Evolutionary conservation across 2,329 filamentous ascomycete species (phyloP), one percentile per base, ranked within the genome.

Genomic region (Sporothrix protearum): DNA sequence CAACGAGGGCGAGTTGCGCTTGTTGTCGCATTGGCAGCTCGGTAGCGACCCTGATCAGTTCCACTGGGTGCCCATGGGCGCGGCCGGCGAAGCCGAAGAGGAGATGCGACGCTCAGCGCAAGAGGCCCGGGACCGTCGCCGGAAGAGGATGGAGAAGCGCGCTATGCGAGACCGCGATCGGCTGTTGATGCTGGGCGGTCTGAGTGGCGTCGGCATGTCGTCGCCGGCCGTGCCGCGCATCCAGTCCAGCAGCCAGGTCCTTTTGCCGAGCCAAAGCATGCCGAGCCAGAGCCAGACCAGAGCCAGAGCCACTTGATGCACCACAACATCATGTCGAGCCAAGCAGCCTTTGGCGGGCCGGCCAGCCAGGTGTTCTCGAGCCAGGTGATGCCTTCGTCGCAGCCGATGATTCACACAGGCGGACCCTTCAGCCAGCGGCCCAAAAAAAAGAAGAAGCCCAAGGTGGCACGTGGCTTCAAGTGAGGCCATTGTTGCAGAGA

Each of bases 391-490:
- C 42, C 63, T 45, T 74, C 72, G 68, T 72, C 73, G 55, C 74
- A 74, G 57, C 67, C 68, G 3, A 45, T 33, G 3, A 71, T 73
- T n/a, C 70, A 53, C 25, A 57, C 14, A 7, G 70, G 67, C 10
- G 49, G 59, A 3, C n/a, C 51, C 1, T 69, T 68, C 1, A 10
- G 70, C 69, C 79, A 84, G 70, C 61, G 76, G 47, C 71, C 75
- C 72, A 80, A 78, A 69, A 85, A 84, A 73, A 80, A 78, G 69
- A 84, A 84, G 78, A 85, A 84, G 76, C 72, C 74, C 19, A 83
- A 83, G 77, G 81, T 79, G 76, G 82, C 78, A 76, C 80, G 78
- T 10, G 82, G 82, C 0, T 84, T 84, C 71, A 80, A 80, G 74
- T 75, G 33, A 69, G 49, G 12, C 9, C 28, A 33, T 36, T 30